Percentiles rank a stretch among this genome's conserved stretches.
These are phyloP conservation scores for Leptographium galeiforme DNA, from an alignment of 2,329 filamentous ascomycete species.

Conservation along the genomic window DNA sequence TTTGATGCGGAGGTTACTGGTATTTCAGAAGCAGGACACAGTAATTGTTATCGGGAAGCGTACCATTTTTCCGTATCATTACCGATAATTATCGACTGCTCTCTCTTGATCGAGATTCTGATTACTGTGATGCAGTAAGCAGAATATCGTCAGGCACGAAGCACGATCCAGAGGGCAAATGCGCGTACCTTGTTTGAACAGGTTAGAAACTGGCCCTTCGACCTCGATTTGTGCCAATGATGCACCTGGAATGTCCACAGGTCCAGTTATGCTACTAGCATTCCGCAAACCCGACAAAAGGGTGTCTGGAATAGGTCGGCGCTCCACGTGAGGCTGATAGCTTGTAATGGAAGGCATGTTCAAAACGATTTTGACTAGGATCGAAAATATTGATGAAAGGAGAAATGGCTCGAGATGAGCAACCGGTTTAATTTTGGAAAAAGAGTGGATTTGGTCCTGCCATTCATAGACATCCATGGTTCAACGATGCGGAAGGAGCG, in stretches of 20 bases:
- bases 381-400: no score
- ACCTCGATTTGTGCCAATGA: constrained; percentile 3
- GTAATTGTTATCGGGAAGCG: background rate
- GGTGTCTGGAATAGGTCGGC: background rate
- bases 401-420: no score
- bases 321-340: no score
- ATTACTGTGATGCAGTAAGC: constrained; percentile 3
- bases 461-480: no score
- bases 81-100: constrained; percentile 14
- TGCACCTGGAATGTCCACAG: background rate
- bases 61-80: constrained; percentile 16
- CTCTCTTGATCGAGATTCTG: constrained; percentile 5
- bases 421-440: no score
- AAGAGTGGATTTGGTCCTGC: no score
- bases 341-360: no score
- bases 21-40: background rate
- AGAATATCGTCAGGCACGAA: background rate
- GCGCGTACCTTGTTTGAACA: constrained; percentile 9
- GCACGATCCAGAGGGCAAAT: background rate
- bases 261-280: background rate
- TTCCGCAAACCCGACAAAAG: background rate
- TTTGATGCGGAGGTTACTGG: constrained; percentile 26
- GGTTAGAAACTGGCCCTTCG: constrained; percentile 4
- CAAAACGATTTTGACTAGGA: no score
- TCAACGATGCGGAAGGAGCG: no score